A percentile compares a stretch with the other conserved stretches of the same genome.
Evolutionary conservation across 768 basidiomycete genomes (phyloP).

Genomic region (Fomitopsis pulvina): DNA sequence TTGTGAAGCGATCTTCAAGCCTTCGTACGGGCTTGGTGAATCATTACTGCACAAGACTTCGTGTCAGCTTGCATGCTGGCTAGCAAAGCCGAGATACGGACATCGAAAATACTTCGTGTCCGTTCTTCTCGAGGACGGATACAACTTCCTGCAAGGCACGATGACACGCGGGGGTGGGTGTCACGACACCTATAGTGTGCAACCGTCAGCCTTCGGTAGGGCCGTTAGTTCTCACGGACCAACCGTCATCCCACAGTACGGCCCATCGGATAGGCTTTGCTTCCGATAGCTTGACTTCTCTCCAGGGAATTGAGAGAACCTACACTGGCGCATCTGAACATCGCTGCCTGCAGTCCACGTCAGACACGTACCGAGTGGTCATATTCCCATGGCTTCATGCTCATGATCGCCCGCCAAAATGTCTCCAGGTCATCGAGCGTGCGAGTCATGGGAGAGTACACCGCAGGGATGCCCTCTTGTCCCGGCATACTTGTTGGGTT

Average conservation of each 20-base stretch:
- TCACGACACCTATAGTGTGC: constrained; percentile 19
- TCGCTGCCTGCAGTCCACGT: not conserved
- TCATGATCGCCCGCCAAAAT: constrained; percentile 36
- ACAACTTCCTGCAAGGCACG: constrained; percentile 32
- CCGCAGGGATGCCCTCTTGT: constrained; percentile 31
- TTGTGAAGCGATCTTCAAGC: constrained; percentile 16
- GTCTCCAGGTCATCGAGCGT: constrained; percentile 36
- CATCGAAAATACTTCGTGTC: constrained; percentile 35
- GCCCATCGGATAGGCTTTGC: constrained; percentile 33
- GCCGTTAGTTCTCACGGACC: not conserved
- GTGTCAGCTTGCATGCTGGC: too few species aligned
- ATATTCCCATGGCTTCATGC: constrained; percentile 36
- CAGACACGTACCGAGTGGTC: constrained; percentile 31
- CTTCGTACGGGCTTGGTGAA: constrained; percentile 21
- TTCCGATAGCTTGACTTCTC: constrained; percentile 22
- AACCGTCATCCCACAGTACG: constrained; percentile 37
- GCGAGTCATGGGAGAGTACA: constrained; percentile 38
- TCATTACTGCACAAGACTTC: constrained; percentile 17
- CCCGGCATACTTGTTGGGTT: constrained; percentile 31
- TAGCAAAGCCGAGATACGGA: constrained; percentile 19
- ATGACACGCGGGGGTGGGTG: constrained; percentile 34
- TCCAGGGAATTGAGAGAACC: constrained; percentile 40
- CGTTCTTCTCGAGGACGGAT: constrained; percentile 27
- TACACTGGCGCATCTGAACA: constrained; percentile 8
- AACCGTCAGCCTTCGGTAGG: not conserved